phyloP scores from a whole-genome alignment of 148 eudicot species.

The Talinum fruticosum region DNA sequence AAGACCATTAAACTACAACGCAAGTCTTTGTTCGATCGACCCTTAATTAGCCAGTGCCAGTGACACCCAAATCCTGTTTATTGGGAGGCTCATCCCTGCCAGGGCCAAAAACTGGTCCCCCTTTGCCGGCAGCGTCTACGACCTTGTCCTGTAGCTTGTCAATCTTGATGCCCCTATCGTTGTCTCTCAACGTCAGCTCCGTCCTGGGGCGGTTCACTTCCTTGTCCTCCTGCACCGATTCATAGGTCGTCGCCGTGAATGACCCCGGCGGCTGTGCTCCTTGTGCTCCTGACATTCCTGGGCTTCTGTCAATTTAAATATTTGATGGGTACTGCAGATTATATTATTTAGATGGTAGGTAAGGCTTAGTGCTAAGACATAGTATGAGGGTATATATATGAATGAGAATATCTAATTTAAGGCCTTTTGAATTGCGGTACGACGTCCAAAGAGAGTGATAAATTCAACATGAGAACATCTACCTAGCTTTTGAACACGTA shows the following conservation, averaged over 20 bases:
- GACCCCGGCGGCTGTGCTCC: conserved; percentile 45
- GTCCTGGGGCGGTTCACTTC: conserved; percentile 26
- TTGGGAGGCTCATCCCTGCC: conserved; percentile 42
- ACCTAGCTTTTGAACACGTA: neutral
- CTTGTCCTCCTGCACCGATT: conserved; percentile 23
- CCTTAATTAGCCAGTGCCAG: conserved; percentile 46
- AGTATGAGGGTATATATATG: no score
- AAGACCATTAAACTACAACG: no score
- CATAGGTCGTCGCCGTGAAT: conserved; percentile 39
- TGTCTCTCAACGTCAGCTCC: conserved; percentile 28
- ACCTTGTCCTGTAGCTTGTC: conserved; percentile 75
- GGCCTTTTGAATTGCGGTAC: no score
- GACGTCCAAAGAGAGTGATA: neutral
- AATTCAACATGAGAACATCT: neutral
- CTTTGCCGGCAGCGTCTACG: conserved; percentile 64
- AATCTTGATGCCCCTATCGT: conserved; percentile 62
- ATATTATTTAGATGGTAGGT: no score
- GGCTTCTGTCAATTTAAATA: no score
- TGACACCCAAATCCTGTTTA: conserved; percentile 59
- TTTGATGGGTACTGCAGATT: no score
- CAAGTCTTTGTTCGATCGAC: no score
- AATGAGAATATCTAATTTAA: no score
- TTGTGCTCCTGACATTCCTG: conserved; percentile 42
- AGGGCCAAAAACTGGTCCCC: conserved; percentile 73
- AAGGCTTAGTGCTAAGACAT: no score